Base-by-base conservation (phyloP, 768 basidiomycete species). In the Boletus eberwhitei region DNA sequence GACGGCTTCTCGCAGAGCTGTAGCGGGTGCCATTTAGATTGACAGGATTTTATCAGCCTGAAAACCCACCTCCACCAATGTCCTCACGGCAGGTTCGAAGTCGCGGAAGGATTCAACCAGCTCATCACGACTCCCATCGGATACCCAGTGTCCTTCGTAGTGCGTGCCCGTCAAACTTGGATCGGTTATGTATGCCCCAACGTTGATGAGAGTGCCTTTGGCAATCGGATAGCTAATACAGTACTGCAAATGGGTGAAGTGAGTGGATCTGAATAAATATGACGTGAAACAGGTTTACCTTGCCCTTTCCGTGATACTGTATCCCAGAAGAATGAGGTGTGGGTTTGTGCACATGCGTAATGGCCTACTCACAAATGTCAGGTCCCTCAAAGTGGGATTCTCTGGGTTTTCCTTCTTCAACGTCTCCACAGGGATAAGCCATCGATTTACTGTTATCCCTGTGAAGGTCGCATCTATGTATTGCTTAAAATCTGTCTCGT, bases 151-250 rank as follows among this genome's bases (percentile, higher is more conserved):
- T 12, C 71, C 72, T 7, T 73, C 59, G 41, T 74, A 72, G 17
- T 21, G 32, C 2, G 67, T 69, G 4, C 69, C 73, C 42, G 59
- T 64, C 44, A 68, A 64, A 9, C 52, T 59, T 17, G 69, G 64
- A 34, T 75, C 60, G 2, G 60, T 60, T 8, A 67, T 48, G n/a
- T 70, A 67, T 4, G 70, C 75, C 9, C 57, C 73, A 17, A 75
- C 54, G 22, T 78, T 79, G 35, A 79, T 46, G 5, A 73, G 24
- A 4, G 61, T 57, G 3, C 77, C 74, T 32, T 65, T 64, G 3
- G 67, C 67, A 37, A 78, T 67, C 3, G 76, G 77, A 54, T 75
- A 79, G 2, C 65, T 63, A 6, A 77, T 65, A 2, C 77, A 47
- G 40, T 71, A 69, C 80, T 81, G 32, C 2, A 16, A 45, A 48